Conservation (phyloP, 306 rosid species). For the Elaeagnus macrophylla region DNA sequence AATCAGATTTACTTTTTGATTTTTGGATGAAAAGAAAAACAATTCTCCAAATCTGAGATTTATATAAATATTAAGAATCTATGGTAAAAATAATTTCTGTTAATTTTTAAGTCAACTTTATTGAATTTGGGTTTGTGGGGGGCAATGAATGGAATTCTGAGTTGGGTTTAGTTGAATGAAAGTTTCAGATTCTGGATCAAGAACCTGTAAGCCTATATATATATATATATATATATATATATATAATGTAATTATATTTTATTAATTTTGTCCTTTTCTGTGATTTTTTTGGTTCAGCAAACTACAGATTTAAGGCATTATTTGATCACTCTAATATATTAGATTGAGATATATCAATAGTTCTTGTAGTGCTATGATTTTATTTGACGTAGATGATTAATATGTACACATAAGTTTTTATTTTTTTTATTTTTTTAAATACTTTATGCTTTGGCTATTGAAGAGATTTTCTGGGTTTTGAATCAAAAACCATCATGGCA, state of each 20-base stretch:
- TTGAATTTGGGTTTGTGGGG: slow-evolving; percentile 8
- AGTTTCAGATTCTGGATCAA: slow-evolving; percentile 21
- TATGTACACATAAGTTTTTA: not conserved
- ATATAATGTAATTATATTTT: not conserved
- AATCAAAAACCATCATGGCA: slow-evolving; percentile 9
- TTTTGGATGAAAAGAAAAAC: not conserved
- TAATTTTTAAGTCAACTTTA: slow-evolving; percentile 2
- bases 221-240: not conserved
- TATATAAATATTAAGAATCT: slow-evolving; percentile 9
- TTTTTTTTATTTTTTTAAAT: not conserved
- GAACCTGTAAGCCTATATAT: slow-evolving; percentile 17
- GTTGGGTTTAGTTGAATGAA: slow-evolving; percentile 18
- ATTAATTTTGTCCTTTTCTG: slow-evolving; percentile 10
- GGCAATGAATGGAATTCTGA: slow-evolving; percentile 15
- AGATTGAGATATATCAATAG: not conserved
- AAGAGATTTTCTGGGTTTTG: slow-evolving; percentile 10
- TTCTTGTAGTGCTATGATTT: not conserved
- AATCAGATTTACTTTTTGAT: slow-evolving; percentile 8
- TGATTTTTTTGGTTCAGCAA: slow-evolving; percentile 13
- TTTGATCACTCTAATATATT: slow-evolving; percentile 5
- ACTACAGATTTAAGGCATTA: slow-evolving; percentile 15
- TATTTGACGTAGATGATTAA: not conserved
- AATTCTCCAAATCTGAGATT: not conserved
- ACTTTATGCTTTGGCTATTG: not conserved
- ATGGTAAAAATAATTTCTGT: not conserved